These are phyloP conservation scores for Dittrichia graveolens DNA, from an alignment of 129 eudicot species.

Conservation along the genomic window DNA sequence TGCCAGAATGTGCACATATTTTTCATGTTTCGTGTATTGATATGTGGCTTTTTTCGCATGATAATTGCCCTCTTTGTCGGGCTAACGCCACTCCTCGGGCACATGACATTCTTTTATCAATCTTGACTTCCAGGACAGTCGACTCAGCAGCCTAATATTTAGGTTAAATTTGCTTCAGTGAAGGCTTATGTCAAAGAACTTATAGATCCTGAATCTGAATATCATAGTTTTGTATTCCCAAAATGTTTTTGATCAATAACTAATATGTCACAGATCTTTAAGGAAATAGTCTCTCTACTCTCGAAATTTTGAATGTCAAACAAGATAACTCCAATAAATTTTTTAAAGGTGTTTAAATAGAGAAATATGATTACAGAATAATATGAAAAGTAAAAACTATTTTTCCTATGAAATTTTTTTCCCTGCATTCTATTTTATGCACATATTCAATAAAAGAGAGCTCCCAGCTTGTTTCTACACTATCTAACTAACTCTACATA, in stretches of 20 bases:
- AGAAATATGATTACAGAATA: no score
- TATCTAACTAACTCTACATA: constrained; percentile 1
- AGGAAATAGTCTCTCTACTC: no score
- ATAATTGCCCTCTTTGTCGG: constrained; percentile 66
- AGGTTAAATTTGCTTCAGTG: background rate
- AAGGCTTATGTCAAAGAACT: constrained; percentile 5
- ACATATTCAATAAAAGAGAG: background rate
- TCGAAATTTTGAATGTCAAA: no score
- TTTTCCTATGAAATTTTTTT: no score
- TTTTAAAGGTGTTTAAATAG: no score
- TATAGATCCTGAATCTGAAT: background rate
- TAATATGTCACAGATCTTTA: no score
- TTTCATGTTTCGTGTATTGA: constrained; percentile 62
- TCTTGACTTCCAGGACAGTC: constrained; percentile 26
- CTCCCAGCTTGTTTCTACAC: background rate
- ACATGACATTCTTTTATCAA: constrained; percentile 27
- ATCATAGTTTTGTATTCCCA: constrained; percentile 10
- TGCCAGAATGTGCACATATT: constrained; percentile 59
- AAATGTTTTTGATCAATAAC: background rate
- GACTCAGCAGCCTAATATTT: background rate
- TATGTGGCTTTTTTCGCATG: constrained; percentile 57
- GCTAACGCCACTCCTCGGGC: constrained; percentile 40
- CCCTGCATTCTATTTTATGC: no score
- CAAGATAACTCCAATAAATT: no score
- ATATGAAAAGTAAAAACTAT: no score